These are phyloP conservation scores for Cercospora sojina DNA, from an alignment of 2,329 filamentous ascomycete genomes.

Conservation along the genomic window DNA sequence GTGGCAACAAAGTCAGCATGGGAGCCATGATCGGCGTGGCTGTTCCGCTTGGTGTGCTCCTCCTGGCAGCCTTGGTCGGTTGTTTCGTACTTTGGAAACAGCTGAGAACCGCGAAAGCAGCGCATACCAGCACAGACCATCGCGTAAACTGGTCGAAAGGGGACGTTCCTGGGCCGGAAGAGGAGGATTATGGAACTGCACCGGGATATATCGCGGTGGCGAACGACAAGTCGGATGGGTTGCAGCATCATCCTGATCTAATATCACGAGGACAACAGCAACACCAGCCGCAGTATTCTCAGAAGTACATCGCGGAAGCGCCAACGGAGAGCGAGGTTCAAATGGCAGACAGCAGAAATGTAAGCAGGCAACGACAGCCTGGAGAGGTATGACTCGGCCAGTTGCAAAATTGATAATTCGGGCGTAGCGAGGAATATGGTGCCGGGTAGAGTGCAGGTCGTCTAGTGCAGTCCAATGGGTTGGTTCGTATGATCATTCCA, in stretches of 20 bases:
- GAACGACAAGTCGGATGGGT: background rate
- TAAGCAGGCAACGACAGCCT: background rate
- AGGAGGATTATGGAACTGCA: background rate
- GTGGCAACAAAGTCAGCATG: background rate
- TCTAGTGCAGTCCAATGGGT: no score
- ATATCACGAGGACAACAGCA: background rate
- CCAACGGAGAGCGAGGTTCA: slow-evolving; percentile 16
- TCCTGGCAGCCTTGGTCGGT: slow-evolving; percentile 18
- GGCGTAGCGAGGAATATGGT: no score
- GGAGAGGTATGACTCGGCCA: background rate
- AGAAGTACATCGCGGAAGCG: slow-evolving; percentile 12
- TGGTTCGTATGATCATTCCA: no score
- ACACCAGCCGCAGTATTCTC: background rate
- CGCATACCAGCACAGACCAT: slow-evolving; percentile 30
- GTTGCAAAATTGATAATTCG: background rate
- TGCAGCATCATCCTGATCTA: background rate
- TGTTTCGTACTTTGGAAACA: slow-evolving; percentile 17
- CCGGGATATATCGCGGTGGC: background rate
- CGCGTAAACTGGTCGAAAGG: background rate
- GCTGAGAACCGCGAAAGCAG: slow-evolving; percentile 11
- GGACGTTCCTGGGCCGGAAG: background rate
- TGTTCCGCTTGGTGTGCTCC: slow-evolving; percentile 19
- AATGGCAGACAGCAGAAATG: slow-evolving; percentile 18
- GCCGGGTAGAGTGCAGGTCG: no score
- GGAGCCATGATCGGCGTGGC: slow-evolving; percentile 18